A percentile compares a stretch with the other conserved stretches of the same genome.
Evolutionary conservation across 768 basidiomycete genomes (phyloP).

Genomic region (Tricholoma terreum): DNA sequence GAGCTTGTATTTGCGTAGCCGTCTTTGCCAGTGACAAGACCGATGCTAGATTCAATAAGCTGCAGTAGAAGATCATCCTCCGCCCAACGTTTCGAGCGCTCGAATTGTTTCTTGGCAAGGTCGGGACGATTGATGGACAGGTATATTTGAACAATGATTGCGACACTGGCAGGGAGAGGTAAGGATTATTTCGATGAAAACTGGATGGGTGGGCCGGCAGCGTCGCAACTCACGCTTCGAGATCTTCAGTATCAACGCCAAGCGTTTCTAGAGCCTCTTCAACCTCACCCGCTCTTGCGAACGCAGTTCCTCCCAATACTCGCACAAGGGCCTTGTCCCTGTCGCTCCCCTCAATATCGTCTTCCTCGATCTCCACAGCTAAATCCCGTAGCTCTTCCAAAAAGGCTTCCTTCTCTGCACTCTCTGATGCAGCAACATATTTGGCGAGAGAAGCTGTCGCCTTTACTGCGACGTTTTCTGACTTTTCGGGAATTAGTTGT

Average conservation of each 20-base stretch:
- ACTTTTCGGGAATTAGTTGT: conserved; percentile 50
- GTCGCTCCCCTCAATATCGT: conserved; percentile 64
- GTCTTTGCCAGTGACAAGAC: conserved; percentile 72
- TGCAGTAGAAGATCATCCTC: conserved; percentile 91
- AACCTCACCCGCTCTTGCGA: conserved; percentile 76
- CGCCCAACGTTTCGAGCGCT: conserved; percentile 78
- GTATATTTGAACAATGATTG: conserved; percentile 81
- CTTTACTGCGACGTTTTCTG: conserved; percentile 65
- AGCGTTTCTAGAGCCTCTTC: conserved; percentile 94
- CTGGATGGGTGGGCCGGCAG: not conserved
- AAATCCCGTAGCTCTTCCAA: conserved; percentile 85
- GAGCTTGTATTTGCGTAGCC: conserved; percentile 51
- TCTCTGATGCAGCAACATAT: conserved; percentile 48
- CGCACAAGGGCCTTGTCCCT: conserved; percentile 72
- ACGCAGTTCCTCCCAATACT: conserved; percentile 84
- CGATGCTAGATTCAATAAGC: conserved; percentile 81
- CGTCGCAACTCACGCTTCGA: conserved; percentile 75
- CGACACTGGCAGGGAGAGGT: conserved; percentile 49
- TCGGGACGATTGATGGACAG: conserved; percentile 87
- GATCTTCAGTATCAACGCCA: conserved; percentile 67
- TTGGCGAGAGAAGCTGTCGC: conserved; percentile 74
- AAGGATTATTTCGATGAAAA: not conserved
- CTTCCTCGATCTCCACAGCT: conserved; percentile 81
- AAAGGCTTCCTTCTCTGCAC: conserved; percentile 48
- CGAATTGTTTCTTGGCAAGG: conserved; percentile 83